Evolutionary conservation across 2,329 filamentous ascomycete genomes (phyloP).

Genomic region (Pseudogymnoascus sp.): DNA sequence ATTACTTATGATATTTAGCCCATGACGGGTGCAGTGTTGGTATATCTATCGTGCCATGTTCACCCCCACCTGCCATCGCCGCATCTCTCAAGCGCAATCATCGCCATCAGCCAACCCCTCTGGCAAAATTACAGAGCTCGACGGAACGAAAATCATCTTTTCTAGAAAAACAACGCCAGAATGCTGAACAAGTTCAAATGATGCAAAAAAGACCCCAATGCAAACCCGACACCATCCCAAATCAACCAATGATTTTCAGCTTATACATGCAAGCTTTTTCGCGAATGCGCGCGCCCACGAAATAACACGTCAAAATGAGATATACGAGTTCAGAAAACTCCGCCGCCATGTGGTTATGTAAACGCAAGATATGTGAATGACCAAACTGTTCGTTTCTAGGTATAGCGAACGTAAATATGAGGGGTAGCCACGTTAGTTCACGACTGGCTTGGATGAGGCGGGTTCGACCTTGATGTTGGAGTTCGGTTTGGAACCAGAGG

Average conservation of each 20-base stretch:
- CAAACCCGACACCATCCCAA: not conserved
- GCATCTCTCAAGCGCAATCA: not conserved
- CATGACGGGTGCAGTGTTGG: not conserved
- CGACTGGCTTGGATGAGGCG: not conserved
- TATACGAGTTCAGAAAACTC: not conserved
- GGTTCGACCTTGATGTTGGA: not conserved
- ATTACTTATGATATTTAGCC: not conserved
- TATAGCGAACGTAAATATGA: not conserved
- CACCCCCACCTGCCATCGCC: not conserved
- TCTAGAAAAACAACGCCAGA: conserved; percentile 6
- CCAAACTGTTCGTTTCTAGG: not conserved
- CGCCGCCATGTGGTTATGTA: conserved; percentile 4
- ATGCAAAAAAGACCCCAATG: not conserved
- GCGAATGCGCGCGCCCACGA: not conserved
- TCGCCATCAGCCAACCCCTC: not conserved
- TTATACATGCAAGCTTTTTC: not conserved
- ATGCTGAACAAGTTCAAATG: not conserved
- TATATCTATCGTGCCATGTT: not conserved
- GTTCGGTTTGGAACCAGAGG: not conserved
- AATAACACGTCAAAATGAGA: not conserved
- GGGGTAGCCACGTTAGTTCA: not conserved
- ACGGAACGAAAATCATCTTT: not conserved
- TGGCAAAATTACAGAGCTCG: not conserved
- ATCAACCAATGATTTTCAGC: not conserved
- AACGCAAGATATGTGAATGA: not conserved